Base-by-base conservation (phyloP, 2,329 filamentous ascomycete genomes). In the Exophiala lecanii-corni region DNA sequence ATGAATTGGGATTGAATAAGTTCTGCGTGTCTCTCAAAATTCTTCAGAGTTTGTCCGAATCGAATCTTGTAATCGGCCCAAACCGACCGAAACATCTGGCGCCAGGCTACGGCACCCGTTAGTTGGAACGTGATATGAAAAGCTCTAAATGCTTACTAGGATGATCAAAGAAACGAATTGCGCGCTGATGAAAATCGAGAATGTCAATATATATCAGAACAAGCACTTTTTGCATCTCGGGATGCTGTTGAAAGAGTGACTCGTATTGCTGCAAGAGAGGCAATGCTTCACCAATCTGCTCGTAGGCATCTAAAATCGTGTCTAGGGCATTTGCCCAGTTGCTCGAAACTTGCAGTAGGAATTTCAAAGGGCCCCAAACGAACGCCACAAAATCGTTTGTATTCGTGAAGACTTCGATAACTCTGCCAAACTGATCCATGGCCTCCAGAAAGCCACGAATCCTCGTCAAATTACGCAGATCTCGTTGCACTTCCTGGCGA, bases 361-460 rank as follows among this genome's bases (percentile, higher is more conserved):
- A 53, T 34, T 51, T 54, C 23, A 55, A 19, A n/a, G 51, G 46
- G 10, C 54, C 57, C 58, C 58, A 61, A 9, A 60, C 34, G 30
- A 55, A 59, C 9, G 51, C 57, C 15, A 59, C 28, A n/a, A 55
- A 21, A 3, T 54, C 43, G 21, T 23, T 30, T 5, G 43, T 43
- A 43, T 54, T 55, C 3, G 23, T 16, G 28, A 58, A 59, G 2
- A 53, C 42, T 19, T 55, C 45, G 6, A 60, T 36, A 1, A 58
- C 44, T 37, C 56, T 55, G 1, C 48, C 47, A 36, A 51, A 60
- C 17, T 60, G 46, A 2, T 53, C 45, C 39, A 59, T 55, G 3
- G 49, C 54, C 16, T 58, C 55, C 2, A 61, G 39, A 31, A 61
- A 61, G 3, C 39, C 34, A 5, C 41, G 35, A 9, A 61, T 13